A percentile compares a stretch with the other conserved stretches of the same genome.
Conservation (phyloP, 805 yeast genomes). For the Wickerhamomyces canadensis region DNA sequence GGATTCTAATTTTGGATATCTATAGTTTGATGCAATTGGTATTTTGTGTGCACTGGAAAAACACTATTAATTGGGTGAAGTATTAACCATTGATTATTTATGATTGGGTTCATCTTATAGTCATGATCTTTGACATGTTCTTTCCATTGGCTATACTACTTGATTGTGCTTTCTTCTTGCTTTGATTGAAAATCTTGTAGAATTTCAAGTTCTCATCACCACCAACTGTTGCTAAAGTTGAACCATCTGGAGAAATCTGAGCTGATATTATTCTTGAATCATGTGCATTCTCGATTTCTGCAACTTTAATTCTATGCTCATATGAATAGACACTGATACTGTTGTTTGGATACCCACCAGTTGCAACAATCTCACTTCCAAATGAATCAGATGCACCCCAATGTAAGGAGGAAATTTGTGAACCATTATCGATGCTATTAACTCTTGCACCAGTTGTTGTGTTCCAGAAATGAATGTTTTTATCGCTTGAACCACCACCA, state of each 20-base stretch:
- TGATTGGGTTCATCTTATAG: slow-evolving; percentile 32
- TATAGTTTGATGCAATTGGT: no score
- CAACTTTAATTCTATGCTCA: slow-evolving; percentile 81
- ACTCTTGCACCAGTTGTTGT: slow-evolving; percentile 83
- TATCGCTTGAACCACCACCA: slow-evolving; percentile 94
- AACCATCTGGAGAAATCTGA: slow-evolving; percentile 83
- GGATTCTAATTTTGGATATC: no score
- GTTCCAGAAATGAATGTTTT: slow-evolving; percentile 91
- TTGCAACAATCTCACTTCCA: slow-evolving; percentile 81
- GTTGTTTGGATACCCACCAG: slow-evolving; percentile 91
- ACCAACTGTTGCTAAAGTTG: slow-evolving; percentile 89
- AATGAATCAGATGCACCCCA: slow-evolving; percentile 80
- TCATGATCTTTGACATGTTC: slow-evolving; percentile 46
- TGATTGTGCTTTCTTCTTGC: slow-evolving; percentile 28
- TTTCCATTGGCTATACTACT: slow-evolving; percentile 35
- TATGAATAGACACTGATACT: slow-evolving; percentile 78
- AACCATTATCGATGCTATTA: slow-evolving; percentile 83
- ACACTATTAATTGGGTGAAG: no score
- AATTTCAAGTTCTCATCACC: slow-evolving; percentile 95
- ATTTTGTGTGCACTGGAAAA: no score
- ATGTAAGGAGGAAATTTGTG: slow-evolving; percentile 88
- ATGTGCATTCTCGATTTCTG: slow-evolving; percentile 82
- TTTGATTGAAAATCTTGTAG: slow-evolving; percentile 79
- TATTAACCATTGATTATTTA: no score
- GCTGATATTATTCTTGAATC: slow-evolving; percentile 83